Base-by-base conservation (phyloP, 2,329 filamentous ascomycete genomes). In the Reticulascus tulasneorum region DNA sequence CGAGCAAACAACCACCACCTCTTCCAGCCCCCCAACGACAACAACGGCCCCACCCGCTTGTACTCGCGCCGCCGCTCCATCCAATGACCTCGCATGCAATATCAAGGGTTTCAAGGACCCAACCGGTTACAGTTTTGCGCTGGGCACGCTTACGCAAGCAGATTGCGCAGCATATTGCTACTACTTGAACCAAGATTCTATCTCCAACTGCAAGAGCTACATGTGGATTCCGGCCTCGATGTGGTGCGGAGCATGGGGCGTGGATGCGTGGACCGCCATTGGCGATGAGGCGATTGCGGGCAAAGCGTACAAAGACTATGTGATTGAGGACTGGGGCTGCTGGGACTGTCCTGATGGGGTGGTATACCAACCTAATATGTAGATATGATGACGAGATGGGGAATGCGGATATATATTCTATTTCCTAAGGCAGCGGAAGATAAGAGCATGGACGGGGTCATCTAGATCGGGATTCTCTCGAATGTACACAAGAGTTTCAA, bases 61-160 rank as follows among this genome's bases (percentile, higher is more conserved):
- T 10, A 20, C 20, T 2, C 35, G 29, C 6, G 24, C 24, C 8
- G 29, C 19, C 4, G 17, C 24, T 7, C 29, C 35, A 7, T 16
- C 30, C 4, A 13, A 23, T 3, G 17, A 16, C 4, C 10, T 21
- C 6, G 29, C 22, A 11, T 35, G 33, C 33, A 35, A 35, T 16
- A 17, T 33, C 29, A 37, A 33, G 23, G 35, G 29, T 9, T 37
- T 37, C 35, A 29, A 19, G 6, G 23, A 37, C 12, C 35, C 35
- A 1, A 25, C 15, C 17, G 23, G 23, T 16, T 29, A 34, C 19
- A 18, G 9, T 9, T n/a, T n/a, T n/a, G n/a, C n/a, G n/a, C n/a
- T n/a, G n/a, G n/a, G n/a, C n/a, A n/a, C n/a, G n/a, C n/a, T n/a
- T n/a, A n/a, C n/a, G n/a, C 36, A 35, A 11, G 18, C 26, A 9